phyloP scores from a whole-genome alignment of 2,329 filamentous ascomycete species.

The Aspergillus sp. region DNA sequence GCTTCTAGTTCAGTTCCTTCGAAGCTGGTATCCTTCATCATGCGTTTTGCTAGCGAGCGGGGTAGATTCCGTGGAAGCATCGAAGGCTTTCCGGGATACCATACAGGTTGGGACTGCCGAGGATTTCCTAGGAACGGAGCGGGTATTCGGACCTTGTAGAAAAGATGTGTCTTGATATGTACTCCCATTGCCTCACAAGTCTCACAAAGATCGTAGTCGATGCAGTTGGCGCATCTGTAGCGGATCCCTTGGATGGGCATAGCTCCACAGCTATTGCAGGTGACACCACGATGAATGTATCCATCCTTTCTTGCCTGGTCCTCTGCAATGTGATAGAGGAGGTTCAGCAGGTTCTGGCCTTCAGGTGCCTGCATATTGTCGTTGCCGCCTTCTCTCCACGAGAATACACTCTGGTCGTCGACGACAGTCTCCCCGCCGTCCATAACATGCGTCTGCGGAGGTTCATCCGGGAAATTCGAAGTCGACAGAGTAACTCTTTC shows the following conservation, averaged over 20 bases:
- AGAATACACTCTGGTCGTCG: conserved; percentile 47
- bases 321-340: conserved; percentile 90
- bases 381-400: conserved; percentile 44
- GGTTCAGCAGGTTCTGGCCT: conserved; percentile 78
- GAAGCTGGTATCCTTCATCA: conserved; percentile 72
- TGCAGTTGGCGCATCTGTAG: conserved; percentile 93
- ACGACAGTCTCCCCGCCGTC: conserved; percentile 38
- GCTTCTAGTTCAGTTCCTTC: conserved; percentile 88
- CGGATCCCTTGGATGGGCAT: conserved; percentile 88
- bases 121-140: conserved; percentile 77
- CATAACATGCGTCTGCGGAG: conserved; percentile 23
- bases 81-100: conserved; percentile 85
- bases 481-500: conserved; percentile 39
- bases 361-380: conserved; percentile 43
- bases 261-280: conserved; percentile 84
- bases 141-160: conserved; percentile 92
- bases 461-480: conserved; percentile 31
- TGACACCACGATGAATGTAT: conserved; percentile 88
- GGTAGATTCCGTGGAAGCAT: conserved; percentile 68
- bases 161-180: conserved; percentile 88
- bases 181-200: conserved; percentile 73
- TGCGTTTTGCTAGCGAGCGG: conserved; percentile 63
- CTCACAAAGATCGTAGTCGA: conserved; percentile 94
- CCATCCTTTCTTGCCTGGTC: conserved; percentile 85
- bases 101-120: conserved; percentile 75